phyloP scores from a whole-genome alignment of 305 asterid species.

The Plantago lanceolata region DNA sequence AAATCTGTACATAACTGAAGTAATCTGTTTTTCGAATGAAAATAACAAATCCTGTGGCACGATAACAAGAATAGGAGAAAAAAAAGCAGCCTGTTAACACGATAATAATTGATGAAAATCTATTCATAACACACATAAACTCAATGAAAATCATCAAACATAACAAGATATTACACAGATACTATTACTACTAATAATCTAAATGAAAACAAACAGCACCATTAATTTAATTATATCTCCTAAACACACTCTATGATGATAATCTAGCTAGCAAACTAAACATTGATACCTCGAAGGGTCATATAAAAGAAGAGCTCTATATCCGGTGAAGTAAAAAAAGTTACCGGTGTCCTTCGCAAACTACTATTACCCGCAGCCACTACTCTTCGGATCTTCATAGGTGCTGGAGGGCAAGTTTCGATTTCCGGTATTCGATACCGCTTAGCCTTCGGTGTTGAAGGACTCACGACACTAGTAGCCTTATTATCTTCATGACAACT shows the following conservation, averaged over 20 bases:
- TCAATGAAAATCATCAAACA: not conserved
- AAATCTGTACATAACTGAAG: too few relatives aligned
- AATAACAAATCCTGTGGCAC: too few relatives aligned
- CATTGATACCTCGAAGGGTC: conserved; percentile 35
- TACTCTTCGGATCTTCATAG: conserved; percentile 46
- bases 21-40: too few relatives aligned
- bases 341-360: conserved; percentile 25
- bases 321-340: conserved; percentile 63
- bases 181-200: not conserved
- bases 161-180: not conserved
- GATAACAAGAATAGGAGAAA: not conserved
- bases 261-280: too few relatives aligned
- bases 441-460: conserved; percentile 60
- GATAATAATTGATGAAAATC: too few relatives aligned
- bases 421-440: conserved; percentile 64
- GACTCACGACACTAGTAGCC: not conserved
- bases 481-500: not conserved
- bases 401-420: conserved; percentile 74
- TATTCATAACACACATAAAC: not conserved
- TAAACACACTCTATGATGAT: too few relatives aligned
- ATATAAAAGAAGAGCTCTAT: conserved; percentile 57
- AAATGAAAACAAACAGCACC: conserved; percentile 6
- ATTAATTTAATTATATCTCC: too few relatives aligned
- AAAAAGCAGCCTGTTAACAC: too few relatives aligned
- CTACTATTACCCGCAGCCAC: conserved; percentile 10